Evolutionary conservation across 305 asterid species (phyloP), one percentile per base, ranked within the genome.

Genomic region (Fraxinus velutina): DNA sequence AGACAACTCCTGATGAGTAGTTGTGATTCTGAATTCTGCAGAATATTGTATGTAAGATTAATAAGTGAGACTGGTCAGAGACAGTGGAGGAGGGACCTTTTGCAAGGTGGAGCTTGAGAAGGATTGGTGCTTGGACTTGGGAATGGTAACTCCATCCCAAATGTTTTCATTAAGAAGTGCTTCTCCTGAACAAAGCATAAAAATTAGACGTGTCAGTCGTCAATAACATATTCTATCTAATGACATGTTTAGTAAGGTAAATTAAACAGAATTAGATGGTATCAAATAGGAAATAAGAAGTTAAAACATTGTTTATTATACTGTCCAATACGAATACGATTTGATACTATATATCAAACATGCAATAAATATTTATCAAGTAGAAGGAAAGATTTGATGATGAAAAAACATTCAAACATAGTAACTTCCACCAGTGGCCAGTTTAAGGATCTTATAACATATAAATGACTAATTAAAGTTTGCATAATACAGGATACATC

Each of bases 81-180:
- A 83, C 98, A 92, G 84, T 94, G 94, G 86, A 96, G 98, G 86
- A 96, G 98, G 85, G 97, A 93, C 88, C 98, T 91, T 93, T 96
- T 96, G 98, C 98, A 96, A 39, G 89, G 85, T 80, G 98, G 98
- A 86, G 98, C 90, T 74, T 92, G 95, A 57, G 98, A 84, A 81
- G 89, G 86, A 82, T 88, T 91, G 73, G 86, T 85, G 78, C 84
- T 85, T 33, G 90, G 85, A 83, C 89, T 86, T 24, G 86, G 80
- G 32, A 91, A 84, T 70, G 90, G 79, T 79, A 97, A 86, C 55
- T 94, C 98, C 92, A 93, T 89, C 89, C 98, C 98, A 78, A 96
- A 93, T 83, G 99, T 92, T 89, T 89, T 96, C 91, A 91, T 83
- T 74, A 96, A 88, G 92, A 94, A 96, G 83, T 96, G 97, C 82